These are phyloP conservation scores for Laetiporus sulphureus DNA, from an alignment of 1,284 basidiomycete genomes.

Conservation along the genomic window DNA sequence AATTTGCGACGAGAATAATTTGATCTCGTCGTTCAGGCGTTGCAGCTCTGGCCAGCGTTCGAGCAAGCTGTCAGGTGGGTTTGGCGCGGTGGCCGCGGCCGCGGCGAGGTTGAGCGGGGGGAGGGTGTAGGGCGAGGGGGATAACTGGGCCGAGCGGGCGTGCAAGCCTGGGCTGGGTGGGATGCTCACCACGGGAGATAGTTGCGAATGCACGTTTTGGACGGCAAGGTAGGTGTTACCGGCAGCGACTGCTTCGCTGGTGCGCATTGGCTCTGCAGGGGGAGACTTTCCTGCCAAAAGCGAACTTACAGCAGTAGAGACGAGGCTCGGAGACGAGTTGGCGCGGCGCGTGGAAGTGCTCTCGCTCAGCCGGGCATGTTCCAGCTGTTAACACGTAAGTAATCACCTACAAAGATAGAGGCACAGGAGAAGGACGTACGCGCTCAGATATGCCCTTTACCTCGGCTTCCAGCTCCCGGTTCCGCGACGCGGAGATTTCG, in stretches of 20 bases:
- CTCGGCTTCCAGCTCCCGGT: constrained; percentile 40
- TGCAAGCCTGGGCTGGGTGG: constrained; percentile 9
- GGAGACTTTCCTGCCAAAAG: too few relatives aligned
- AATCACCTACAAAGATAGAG: constrained; percentile 1
- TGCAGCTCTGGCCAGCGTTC: background rate
- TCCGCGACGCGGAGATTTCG: constrained; percentile 32
- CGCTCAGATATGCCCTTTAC: constrained; percentile 32
- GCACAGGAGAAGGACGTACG: constrained; percentile 33
- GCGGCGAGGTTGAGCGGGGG: constrained; percentile 6
- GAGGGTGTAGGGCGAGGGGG: constrained; percentile 10
- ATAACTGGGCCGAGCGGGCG: constrained; percentile 4
- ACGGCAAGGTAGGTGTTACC: too few relatives aligned
- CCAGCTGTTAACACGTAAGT: too few relatives aligned
- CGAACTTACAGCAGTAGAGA: too few relatives aligned
- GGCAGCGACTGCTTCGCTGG: too few relatives aligned
- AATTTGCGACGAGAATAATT: constrained; percentile 26
- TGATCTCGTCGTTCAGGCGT: constrained; percentile 23
- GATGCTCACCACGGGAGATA: background rate
- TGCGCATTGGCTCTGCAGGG: too few relatives aligned
- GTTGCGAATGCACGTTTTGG: too few relatives aligned
- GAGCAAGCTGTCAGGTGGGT: too few relatives aligned
- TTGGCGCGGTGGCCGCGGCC: too few relatives aligned
- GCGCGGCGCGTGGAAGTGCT: too few relatives aligned
- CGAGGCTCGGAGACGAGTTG: too few relatives aligned
- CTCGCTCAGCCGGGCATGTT: too few relatives aligned